These are phyloP conservation scores for Trebouxia sp. DNA, from an alignment of 139 green algal genomes.

Conservation along the genomic window DNA sequence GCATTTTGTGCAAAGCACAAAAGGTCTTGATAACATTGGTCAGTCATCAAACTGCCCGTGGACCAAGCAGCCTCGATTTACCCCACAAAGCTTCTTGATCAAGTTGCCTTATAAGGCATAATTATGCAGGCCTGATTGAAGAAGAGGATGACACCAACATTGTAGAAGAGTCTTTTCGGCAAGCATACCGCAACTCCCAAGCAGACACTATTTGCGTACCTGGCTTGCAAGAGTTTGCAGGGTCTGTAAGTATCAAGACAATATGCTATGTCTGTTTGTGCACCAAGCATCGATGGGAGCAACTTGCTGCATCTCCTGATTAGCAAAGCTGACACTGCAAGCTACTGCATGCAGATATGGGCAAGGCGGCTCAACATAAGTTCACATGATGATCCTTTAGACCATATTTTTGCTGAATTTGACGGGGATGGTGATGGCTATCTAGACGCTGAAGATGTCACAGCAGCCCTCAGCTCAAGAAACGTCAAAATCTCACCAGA, in stretches of 20 bases:
- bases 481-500: conserved; percentile 14
- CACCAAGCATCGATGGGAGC: too few species aligned
- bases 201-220: conserved; percentile 32
- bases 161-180: conserved; percentile 12
- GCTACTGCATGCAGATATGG: conserved; percentile 27
- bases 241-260: conserved; percentile 39
- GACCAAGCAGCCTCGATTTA: too few species aligned
- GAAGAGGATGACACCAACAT: conserved; percentile 23
- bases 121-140: conserved; percentile 8
- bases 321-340: too few species aligned
- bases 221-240: conserved; percentile 57
- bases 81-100: too few species aligned
- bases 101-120: background rate
- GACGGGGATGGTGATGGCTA: conserved; percentile 40
- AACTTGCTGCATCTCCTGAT: too few species aligned
- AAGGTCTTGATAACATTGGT: conserved; percentile 4
- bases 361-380: background rate
- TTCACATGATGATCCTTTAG: background rate
- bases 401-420: conserved; percentile 43
- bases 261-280: too few species aligned
- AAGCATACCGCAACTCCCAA: conserved; percentile 41
- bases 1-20: background rate
- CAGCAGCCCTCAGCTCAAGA: conserved; percentile 32
- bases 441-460: conserved; percentile 44
- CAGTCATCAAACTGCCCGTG: too few species aligned